phyloP scores from a whole-genome alignment of 192 early-diverging fungal species.

The Phlyctochytrium planicorne region DNA sequence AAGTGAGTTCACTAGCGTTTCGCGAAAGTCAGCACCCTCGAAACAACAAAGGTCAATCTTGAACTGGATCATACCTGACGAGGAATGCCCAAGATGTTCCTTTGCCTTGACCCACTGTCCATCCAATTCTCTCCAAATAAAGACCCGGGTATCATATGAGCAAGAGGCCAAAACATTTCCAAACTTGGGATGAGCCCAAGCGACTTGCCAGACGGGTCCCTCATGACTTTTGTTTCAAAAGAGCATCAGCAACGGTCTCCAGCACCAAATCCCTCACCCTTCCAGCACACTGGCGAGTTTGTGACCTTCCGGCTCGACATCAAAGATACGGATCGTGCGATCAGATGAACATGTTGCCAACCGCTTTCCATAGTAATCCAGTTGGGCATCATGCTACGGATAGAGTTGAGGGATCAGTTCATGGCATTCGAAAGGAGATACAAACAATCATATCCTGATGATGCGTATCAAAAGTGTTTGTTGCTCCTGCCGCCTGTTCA shows the following conservation, averaged over 20 bases:
- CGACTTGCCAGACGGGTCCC: conserved; percentile 98
- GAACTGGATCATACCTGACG: conserved; percentile 67
- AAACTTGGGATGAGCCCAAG: conserved; percentile 99
- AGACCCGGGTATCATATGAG: conserved; percentile 92
- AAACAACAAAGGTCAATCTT: no score
- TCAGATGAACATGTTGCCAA: conserved; percentile 99
- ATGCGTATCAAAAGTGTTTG: conserved; percentile 74
- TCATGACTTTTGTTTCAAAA: no score
- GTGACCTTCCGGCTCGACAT: conserved; percentile 76
- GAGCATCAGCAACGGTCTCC: no score
- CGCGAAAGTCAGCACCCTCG: background rate
- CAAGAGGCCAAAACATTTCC: conserved; percentile 94
- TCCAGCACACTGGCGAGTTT: conserved; percentile 66
- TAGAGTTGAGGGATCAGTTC: background rate
- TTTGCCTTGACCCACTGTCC: conserved; percentile 77
- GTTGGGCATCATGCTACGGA: conserved; percentile 71
- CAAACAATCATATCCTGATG: conserved; percentile 89
- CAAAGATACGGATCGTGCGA: conserved; percentile 88
- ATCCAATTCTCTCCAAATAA: conserved; percentile 93
- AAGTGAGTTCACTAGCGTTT: conserved; percentile 82
- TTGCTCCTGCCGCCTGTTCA: conserved; percentile 25
- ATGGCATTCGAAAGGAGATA: background rate
- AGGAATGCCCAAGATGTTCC: conserved; percentile 84
- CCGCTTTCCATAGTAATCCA: conserved; percentile 82
- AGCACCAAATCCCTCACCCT: conserved; percentile 56